Base-by-base conservation (phyloP, 371 early-diverging fungal species). In the Dinochytrium kinnereticum region DNA sequence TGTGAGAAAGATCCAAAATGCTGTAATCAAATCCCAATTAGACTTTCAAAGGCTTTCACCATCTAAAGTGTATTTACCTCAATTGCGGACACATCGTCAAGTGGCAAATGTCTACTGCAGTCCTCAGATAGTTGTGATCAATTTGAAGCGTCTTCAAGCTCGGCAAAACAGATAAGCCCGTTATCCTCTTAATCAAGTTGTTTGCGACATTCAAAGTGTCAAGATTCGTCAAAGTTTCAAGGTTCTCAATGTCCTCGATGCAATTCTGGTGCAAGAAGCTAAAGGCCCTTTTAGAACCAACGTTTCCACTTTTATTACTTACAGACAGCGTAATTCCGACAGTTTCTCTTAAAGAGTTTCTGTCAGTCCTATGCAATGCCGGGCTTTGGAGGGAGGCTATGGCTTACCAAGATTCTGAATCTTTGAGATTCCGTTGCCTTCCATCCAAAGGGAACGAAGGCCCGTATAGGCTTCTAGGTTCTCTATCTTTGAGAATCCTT, bases 201-300 rank as follows among this genome's bases (percentile, higher is more conserved):
- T 87, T 87, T 72, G 73, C 75, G 13, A 88, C 34, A 70, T 81
- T 85, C 28, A 88, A 71, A 0, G 85, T 88, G 73, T 85, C 86
- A 34, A 88, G 78, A 21, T 77, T 33, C 15, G n/a, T n/a, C 26
- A 88, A 71, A 0, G 53, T 36, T 1, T 74, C 75, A 0, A 88
- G 51, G 59, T 83, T 78, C 36, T 82, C 78, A 51, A 86, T 81
- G 36, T 30, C 38, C 36, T 80, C 78, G 68, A 88, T 79, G 78
- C 85, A 85, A 76, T 88, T 88, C 77, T 88, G 86, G 24, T 87
- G 86, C 34, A 86, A 70, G 72, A 82, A 88, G 21, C 84, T 82
- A 61, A 26, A 64, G 69, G 21, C 24, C 31, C 37, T 7, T 7
- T 61, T 3, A 38, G 69, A 65, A 21, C 1, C 13, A 13, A 37